Evolutionary conservation across 164 flowering plant genomes (phyloP), one percentile per base, ranked within the genome.

Genomic region (Kingdonia uniflora): DNA sequence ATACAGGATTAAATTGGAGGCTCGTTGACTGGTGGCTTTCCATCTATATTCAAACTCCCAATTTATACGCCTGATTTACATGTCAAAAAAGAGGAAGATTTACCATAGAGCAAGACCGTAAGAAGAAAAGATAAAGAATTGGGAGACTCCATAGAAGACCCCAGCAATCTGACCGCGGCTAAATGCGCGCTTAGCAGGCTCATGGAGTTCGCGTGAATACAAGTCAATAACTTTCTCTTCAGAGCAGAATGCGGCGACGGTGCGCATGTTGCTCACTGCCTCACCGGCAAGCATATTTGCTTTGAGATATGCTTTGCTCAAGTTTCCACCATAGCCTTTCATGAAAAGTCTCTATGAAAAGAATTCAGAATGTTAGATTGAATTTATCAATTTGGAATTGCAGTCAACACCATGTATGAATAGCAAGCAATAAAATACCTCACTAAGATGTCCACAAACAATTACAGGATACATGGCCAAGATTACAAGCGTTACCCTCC

Each of bases 221-320:
- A 85, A 76, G 48, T 80, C 82, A 29, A 87, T 77, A 17, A 94
- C 80, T 71, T 86, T 89, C 15, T 83, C 76, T 65, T 94, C 97
- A 0, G 92, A 60, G 57, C 97, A 89, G 52, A 94, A 94, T 26
- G 99, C 96, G 13, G 96, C 86, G 19, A 94, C 84, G 17, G 99
- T 89, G 22, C 97, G 77, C 40, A 94, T 87, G 71, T 94, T 94
- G 54, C 92, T 74, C 50, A 94, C 97, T 1, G 99, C 95, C 74
- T 94, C 99, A 22, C 87, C 87, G 21, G 99, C 99, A 45, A 94
- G 72, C 97, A 82, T 88, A 71, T 88, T 94, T 12, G 99, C 99
- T 64, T 78, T 84, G n/a, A 87, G 79, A 64, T 94, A 89, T 4
- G 95, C 81, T 68, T 85, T 81, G 76, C 78, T 89, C 72, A 92